Evolutionary conservation across 108 stramenopile species (phyloP).

Genomic region (Nitzschia sp.): DNA sequence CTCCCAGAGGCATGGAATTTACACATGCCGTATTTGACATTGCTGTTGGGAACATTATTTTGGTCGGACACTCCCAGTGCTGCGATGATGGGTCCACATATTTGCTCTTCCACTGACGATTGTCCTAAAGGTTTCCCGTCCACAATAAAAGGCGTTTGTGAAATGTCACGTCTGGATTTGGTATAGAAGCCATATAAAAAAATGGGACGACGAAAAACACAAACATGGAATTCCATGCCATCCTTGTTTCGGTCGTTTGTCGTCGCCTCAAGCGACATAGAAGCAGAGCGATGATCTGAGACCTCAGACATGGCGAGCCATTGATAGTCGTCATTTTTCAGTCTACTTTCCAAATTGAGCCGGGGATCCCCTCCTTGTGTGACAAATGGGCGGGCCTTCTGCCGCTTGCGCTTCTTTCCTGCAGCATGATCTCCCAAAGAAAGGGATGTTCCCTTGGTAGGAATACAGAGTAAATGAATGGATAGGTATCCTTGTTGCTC

Average conservation of each 20-base stretch:
- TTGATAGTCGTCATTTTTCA: slow-evolving; percentile 28
- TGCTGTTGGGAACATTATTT: slow-evolving; percentile 42
- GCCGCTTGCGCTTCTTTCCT: slow-evolving; percentile 40
- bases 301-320: slow-evolving; percentile 26
- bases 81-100: slow-evolving; percentile 45
- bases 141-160: slow-evolving; percentile 73
- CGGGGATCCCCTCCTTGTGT: slow-evolving; percentile 79
- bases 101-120: slow-evolving; percentile 80
- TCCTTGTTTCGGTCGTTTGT: neutral
- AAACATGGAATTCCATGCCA: slow-evolving; percentile 37
- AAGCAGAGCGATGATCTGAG: slow-evolving; percentile 8
- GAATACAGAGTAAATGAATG: slow-evolving; percentile 51
- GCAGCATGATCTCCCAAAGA: neutral
- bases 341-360: slow-evolving; percentile 50
- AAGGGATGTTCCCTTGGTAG: slow-evolving; percentile 4
- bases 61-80: slow-evolving; percentile 58
- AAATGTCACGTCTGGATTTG: slow-evolving; percentile 67
- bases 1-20: slow-evolving; percentile 89
- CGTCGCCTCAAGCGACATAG: too few species aligned
- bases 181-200: slow-evolving; percentile 71
- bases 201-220: slow-evolving; percentile 65
- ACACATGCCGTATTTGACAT: slow-evolving; percentile 62
- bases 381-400: slow-evolving; percentile 25
- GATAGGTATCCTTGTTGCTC: slow-evolving; percentile 70
- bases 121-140: slow-evolving; percentile 44